These are phyloP conservation scores for Medicago truncatula DNA, from an alignment of 306 rosid genomes.

Conservation along the genomic window DNA sequence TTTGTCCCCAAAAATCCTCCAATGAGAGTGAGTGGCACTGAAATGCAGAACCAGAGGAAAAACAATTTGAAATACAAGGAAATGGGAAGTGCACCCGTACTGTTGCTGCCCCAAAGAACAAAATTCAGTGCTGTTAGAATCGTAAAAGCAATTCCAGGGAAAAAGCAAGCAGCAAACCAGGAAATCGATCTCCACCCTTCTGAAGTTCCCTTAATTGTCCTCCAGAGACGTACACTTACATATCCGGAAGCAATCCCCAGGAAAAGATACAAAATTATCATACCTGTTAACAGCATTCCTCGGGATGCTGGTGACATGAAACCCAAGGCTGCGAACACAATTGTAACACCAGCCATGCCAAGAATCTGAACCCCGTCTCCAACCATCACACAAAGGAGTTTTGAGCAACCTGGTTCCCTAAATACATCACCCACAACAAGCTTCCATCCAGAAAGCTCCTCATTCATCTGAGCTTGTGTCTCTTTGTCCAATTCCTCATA, in stretches of 20 bases:
- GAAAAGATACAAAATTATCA: conserved; percentile 93
- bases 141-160: conserved; percentile 85
- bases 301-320: conserved; percentile 72
- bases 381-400: conserved; percentile 92
- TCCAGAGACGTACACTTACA: conserved; percentile 92
- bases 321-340: conserved; percentile 89
- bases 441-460: conserved; percentile 99
- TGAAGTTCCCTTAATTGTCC: conserved; percentile 85
- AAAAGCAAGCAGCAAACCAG: conserved; percentile 87
- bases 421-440: conserved; percentile 98
- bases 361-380: conserved; percentile 94
- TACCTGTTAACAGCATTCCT: conserved; percentile 92
- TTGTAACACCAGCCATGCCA: conserved; percentile 91
- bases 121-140: conserved; percentile 84
- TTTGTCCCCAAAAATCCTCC: conserved; percentile 91
- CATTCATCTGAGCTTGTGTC: conserved; percentile 96
- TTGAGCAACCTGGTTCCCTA: conserved; percentile 83
- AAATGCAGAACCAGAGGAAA: conserved; percentile 94
- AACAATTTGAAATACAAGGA: conserved; percentile 76
- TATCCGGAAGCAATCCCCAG: conserved; percentile 88
- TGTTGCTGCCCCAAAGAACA: conserved; percentile 90
- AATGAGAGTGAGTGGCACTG: conserved; percentile 91
- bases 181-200: conserved; percentile 92
- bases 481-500: conserved; percentile 97
- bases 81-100: conserved; percentile 96